phyloP scores from a whole-genome alignment of 306 rosid species.

The Vigna nakashimae region DNA sequence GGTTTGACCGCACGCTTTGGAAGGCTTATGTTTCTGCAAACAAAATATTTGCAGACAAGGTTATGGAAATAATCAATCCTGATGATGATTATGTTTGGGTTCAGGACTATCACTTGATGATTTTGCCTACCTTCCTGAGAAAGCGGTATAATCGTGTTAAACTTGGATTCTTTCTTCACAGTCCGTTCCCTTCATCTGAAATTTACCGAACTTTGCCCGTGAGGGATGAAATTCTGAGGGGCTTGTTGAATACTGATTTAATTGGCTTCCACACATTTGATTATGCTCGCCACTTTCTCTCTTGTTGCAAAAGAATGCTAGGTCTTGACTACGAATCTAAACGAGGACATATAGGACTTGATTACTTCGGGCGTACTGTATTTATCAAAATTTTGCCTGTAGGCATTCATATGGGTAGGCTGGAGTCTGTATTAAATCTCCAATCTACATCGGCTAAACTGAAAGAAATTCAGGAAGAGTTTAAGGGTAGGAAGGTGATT shows the following conservation, averaged over 20 bases:
- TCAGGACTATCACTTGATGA: constrained; percentile 85
- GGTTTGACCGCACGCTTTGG: constrained; percentile 77
- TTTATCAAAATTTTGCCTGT: constrained; percentile 82
- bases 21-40: constrained; percentile 85
- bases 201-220: constrained; percentile 80
- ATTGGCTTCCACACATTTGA: constrained; percentile 91
- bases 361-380: constrained; percentile 80
- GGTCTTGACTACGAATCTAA: constrained; percentile 85
- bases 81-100: constrained; percentile 86
- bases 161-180: constrained; percentile 87
- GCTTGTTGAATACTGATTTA: constrained; percentile 75
- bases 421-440: constrained; percentile 71
- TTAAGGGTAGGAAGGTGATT: constrained; percentile 62
- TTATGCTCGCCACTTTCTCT: constrained; percentile 86
- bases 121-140: constrained; percentile 79
- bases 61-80: constrained; percentile 78
- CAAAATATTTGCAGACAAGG: constrained; percentile 81
- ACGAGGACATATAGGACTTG: constrained; percentile 82
- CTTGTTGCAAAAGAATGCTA: constrained; percentile 90
- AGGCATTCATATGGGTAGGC: constrained; percentile 84
- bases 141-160: constrained; percentile 67
- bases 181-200: constrained; percentile 85
- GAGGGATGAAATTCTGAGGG: constrained; percentile 77
- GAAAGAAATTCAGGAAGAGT: constrained; percentile 72
- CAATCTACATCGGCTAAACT: constrained; percentile 65